phyloP scores from a whole-genome alignment of 192 early-diverging fungal genomes.

The Coemansia sp. region DNA sequence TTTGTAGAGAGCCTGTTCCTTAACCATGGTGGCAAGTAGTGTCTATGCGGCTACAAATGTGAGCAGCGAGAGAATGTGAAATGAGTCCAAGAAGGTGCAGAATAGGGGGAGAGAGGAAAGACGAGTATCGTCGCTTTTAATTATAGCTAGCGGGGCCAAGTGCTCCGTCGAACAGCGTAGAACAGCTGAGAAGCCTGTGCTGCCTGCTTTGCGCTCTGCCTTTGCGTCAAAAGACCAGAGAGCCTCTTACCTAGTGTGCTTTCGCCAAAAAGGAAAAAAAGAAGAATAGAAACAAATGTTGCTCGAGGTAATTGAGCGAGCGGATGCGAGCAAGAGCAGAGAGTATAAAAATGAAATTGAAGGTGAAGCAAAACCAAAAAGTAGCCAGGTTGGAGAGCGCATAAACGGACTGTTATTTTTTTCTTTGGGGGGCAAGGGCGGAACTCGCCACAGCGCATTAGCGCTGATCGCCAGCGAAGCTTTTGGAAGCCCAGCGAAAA shows the following conservation, averaged over 20 bases:
- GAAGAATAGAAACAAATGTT: not conserved
- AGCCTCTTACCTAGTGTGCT: not conserved
- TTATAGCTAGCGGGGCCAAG: not conserved
- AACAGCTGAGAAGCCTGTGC: not conserved
- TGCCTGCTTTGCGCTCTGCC: not conserved
- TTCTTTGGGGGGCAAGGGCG: too few species aligned
- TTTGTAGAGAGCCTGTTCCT: conserved; percentile 94
- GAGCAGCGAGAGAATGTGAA: too few species aligned
- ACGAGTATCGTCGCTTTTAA: not conserved
- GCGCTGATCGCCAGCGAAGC: too few species aligned
- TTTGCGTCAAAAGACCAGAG: not conserved
- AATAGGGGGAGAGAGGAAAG: not conserved
- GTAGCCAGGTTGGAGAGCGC: too few species aligned
- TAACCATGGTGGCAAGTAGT: conserved; percentile 43
- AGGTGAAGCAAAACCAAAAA: too few species aligned
- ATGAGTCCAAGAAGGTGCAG: conserved; percentile 11
- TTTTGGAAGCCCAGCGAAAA: not conserved
- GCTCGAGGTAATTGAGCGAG: too few species aligned
- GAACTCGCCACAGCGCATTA: too few species aligned
- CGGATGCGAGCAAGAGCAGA: not conserved
- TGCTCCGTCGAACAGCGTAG: not conserved
- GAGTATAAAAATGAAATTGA: not conserved
- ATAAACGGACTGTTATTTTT: too few species aligned
- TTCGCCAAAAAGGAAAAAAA: not conserved
- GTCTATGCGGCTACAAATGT: too few species aligned